Percentiles rank a stretch among this genome's conserved stretches.
Evolutionary conservation across 441 rosid species (phyloP).

Genomic region (Rhodomyrtus psidioides): DNA sequence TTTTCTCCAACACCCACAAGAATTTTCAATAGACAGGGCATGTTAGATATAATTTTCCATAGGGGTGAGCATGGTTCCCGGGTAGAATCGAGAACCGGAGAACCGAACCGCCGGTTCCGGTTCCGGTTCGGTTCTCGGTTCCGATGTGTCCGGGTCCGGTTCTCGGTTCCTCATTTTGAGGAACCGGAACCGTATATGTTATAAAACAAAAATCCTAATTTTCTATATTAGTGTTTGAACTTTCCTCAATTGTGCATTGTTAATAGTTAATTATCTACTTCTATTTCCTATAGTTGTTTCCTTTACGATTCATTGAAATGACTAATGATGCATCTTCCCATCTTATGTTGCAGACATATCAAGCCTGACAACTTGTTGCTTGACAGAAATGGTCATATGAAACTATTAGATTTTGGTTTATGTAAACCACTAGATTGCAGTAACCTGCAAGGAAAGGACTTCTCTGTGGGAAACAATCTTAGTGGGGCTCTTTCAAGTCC

Average conservation of each 20-base stretch:
- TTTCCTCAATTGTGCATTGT: background rate
- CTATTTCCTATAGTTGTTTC: background rate
- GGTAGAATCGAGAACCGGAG: no score
- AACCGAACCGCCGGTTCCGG: no score
- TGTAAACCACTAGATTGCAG: constrained; percentile 83
- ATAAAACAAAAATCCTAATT: no score
- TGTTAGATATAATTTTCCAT: no score
- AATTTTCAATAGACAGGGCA: no score
- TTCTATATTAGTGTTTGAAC: no score
- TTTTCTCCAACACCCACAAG: no score
- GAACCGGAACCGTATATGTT: no score
- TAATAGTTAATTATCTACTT: background rate
- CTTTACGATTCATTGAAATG: background rate
- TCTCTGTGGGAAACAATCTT: constrained; percentile 43
- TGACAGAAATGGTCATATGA: constrained; percentile 91
- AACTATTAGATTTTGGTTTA: constrained; percentile 87
- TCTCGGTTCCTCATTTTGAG: no score
- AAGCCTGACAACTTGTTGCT: constrained; percentile 94
- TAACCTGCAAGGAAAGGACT: constrained; percentile 34
- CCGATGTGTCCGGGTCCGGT: no score
- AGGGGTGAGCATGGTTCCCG: no score
- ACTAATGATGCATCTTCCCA: background rate
- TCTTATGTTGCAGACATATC: constrained; percentile 55
- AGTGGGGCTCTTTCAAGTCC: constrained; percentile 83
- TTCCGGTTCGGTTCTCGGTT: no score